phyloP scores from a whole-genome alignment of 768 basidiomycete genomes.

The Rhodosporidiobolus odoratus region DNA sequence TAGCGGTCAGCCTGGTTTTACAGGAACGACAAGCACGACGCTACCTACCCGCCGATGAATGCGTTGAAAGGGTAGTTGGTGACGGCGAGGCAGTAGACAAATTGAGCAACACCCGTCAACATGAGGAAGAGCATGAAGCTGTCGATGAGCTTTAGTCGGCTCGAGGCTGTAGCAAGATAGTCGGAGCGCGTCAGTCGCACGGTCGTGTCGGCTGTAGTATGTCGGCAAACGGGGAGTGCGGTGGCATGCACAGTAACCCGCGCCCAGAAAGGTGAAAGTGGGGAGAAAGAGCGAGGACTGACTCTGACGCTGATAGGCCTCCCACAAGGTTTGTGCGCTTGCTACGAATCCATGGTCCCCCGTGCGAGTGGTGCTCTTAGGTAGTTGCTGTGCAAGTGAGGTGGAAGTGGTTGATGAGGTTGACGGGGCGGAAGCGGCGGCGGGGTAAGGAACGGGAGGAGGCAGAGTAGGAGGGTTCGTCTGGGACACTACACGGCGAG shows the following conservation, averaged over 20 bases:
- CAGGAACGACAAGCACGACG: background rate
- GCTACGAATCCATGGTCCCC: background rate
- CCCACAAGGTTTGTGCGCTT: constrained; percentile 13
- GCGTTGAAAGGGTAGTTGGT: constrained; percentile 96
- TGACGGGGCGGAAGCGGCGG: background rate
- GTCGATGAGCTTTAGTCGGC: constrained; percentile 79
- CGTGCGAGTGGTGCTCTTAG: background rate
- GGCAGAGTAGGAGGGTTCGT: background rate
- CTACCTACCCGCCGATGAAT: constrained; percentile 82
- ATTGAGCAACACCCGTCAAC: constrained; percentile 82
- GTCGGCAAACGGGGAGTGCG: too few relatives aligned
- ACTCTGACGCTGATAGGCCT: constrained; percentile 19
- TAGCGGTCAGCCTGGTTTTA: too few relatives aligned
- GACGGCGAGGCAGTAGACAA: constrained; percentile 82
- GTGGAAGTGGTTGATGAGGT: background rate
- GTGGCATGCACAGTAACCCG: background rate
- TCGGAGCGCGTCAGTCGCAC: background rate
- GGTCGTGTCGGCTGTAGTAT: too few relatives aligned
- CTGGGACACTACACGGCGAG: constrained; percentile 14
- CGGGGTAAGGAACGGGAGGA: background rate
- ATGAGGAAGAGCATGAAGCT: constrained; percentile 85
- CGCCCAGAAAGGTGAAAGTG: background rate
- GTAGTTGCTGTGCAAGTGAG: background rate
- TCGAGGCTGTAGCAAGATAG: constrained; percentile 17
- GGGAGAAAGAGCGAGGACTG: background rate